Evolutionary conservation across 805 yeast genomes (phyloP), one percentile per base, ranked within the genome.

Genomic region (Sugiyamaella mastotermitis): DNA sequence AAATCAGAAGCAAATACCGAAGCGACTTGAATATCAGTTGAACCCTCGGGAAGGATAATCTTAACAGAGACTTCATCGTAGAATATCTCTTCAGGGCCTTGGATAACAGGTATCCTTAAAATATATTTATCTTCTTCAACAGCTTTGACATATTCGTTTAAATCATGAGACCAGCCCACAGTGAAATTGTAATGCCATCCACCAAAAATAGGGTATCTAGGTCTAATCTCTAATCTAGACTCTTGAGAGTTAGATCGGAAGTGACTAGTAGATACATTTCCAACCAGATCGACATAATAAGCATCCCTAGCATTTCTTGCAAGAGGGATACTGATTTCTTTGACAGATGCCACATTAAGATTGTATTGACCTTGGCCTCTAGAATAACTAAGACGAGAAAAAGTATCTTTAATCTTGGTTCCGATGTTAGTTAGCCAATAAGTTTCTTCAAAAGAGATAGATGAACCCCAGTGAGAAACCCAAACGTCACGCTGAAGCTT

Each of bases 121-220:
- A 82, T 55, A 55, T 75, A 84, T 10, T 66, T 60, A 42, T 74
- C 78, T 13, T 62, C 62, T 8, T 65, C 64, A 13, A 67, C 49
- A 28, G 58, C 52, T 49, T 63, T 76, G 37, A 83, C 66, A 48
- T 71, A 79, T 31, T 74, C 62, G 11, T 64, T 53, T 29, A 88
- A 61, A 15, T 68, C 64, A 47, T 76, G 73, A 35, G 80, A 75
- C 95, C 95, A 92, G n/a, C 97, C 97, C 50, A 90, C 61, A 16
- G 97, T 92, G 69, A 85, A 92, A 63, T 90, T 86, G 63, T 86
- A 90, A 53, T 79, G 72, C 98, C 98, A 92, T 30, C 88, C 94
- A 34, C 98, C 98, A 61, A 85, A 83, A 5, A 92, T 58, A n/a
- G 98, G 98, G 67, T 69, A 92, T 59, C 98, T 74, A 40, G 97